Base-by-base conservation (phyloP, 129 eudicot species). In the Escallonia herrerae region DNA sequence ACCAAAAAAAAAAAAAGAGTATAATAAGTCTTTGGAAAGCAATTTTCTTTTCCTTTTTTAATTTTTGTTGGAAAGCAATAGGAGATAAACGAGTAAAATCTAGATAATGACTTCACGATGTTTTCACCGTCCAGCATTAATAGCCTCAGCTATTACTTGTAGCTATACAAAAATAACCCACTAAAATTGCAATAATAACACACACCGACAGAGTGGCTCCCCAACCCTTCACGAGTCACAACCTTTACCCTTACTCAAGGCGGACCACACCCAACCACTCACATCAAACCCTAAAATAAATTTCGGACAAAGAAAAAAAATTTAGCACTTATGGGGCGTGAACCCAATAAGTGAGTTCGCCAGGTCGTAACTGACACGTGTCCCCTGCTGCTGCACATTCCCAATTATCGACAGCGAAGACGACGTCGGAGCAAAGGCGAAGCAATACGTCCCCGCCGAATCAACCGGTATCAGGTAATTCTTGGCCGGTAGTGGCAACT, bases 321-420 rank as follows among this genome's bases (percentile, higher is more conserved):
- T 59, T 72, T 72, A 91, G 66, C 96, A 87, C 70, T 81, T 76
- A 50, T 85, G 66, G 57, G 85, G 78, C 13, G 94, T 77, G 69
- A 91, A 91, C 43, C 95, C 94, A 65, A 91, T 76, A 48, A 81
- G 66, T 33, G 83, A 76, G 57, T 88, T 78, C 8, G 55, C 83
- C 3, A 88, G 75, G 68, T 93, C 91, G 15, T 74, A 93, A 78
- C 87, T 78, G 86, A 93, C 98, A 72, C 98, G 98, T 69, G 90
- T 93, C 87, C 98, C 96, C 74, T 93, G 96, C 43, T 87, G 97
- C 57, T 87, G 97, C 39, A 91, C 96, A 58, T 88, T 91, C 15
- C 97, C 97, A 33, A 87, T 75, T 2, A 91, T 88, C 58, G 87
- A 84, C 61, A 85, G 44, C 22, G 84, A 63, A 50, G 96, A 81